phyloP scores from a whole-genome alignment of 1,284 basidiomycete genomes.

The Rhodotorula sp. region DNA sequence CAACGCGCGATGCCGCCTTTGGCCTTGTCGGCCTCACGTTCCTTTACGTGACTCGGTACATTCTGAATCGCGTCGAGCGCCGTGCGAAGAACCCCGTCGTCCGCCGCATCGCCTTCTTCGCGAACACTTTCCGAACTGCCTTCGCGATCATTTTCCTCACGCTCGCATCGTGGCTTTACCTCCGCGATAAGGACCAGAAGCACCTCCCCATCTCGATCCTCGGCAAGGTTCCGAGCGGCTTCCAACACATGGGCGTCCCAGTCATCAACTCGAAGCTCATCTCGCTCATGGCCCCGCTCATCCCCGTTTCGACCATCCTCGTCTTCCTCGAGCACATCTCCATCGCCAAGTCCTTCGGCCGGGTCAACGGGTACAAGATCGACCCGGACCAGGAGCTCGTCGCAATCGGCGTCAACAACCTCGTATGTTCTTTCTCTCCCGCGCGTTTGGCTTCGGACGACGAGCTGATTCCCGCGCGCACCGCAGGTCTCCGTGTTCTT shows the following conservation, averaged over 20 bases:
- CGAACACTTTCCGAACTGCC: constrained; percentile 79
- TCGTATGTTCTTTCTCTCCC: constrained; percentile 40
- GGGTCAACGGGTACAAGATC: constrained; percentile 95
- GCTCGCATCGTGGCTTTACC: constrained; percentile 79
- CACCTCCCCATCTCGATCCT: constrained; percentile 85
- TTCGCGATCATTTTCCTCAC: constrained; percentile 83
- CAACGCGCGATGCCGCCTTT: constrained; percentile 82
- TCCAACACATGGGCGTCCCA: constrained; percentile 69
- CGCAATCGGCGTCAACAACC: constrained; percentile 87
- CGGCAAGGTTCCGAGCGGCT: constrained; percentile 64
- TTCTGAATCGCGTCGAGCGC: constrained; percentile 56
- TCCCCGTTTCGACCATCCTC: constrained; percentile 93
- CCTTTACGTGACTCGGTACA: constrained; percentile 74
- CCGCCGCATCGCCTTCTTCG: constrained; percentile 84
- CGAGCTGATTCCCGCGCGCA: too few species aligned
- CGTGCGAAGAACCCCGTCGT: constrained; percentile 34
- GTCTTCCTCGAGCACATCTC: constrained; percentile 95
- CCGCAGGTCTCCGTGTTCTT: too few species aligned
- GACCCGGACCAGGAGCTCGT: constrained; percentile 96
- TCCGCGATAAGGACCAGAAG: constrained; percentile 61
- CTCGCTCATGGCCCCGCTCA: constrained; percentile 68
- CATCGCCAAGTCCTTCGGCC: constrained; percentile 83
- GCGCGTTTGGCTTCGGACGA: too few species aligned
- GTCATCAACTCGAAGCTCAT: constrained; percentile 62
- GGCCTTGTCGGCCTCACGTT: constrained; percentile 74